Percentiles rank a stretch among this genome's conserved stretches.
phyloP scores from a whole-genome alignment of 164 flowering plant species.

The Nymphaea colorata region DNA sequence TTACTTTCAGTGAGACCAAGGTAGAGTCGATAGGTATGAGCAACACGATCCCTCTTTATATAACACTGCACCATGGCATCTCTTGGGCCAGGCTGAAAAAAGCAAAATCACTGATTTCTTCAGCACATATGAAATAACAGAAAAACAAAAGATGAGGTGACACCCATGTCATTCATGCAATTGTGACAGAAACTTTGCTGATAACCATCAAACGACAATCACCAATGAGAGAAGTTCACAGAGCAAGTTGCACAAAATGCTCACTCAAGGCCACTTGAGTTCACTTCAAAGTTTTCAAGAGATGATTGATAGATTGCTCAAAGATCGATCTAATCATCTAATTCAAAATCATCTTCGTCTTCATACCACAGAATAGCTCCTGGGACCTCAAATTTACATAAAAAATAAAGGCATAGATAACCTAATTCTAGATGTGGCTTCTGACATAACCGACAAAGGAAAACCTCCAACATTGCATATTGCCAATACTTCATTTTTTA shows the following conservation, averaged over 20 bases:
- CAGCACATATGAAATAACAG: not conserved
- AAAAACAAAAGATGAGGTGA: not conserved
- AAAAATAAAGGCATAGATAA: too few relatives aligned
- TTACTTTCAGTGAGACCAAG: slow-evolving; percentile 62
- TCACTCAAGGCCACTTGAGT: not conserved
- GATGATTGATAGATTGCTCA: too few relatives aligned
- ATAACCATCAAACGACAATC: not conserved
- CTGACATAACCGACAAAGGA: too few relatives aligned
- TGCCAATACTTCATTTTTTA: too few relatives aligned
- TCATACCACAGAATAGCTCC: too few relatives aligned
- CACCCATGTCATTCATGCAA: not conserved
- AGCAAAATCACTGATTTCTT: not conserved
- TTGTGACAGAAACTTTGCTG: not conserved
- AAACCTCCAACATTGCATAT: too few relatives aligned
- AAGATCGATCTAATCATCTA: too few relatives aligned
- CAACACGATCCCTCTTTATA: slow-evolving; percentile 54
- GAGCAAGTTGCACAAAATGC: not conserved
- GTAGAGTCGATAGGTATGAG: slow-evolving; percentile 62
- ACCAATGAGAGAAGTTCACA: not conserved
- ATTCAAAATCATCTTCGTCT: too few relatives aligned
- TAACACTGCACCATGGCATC: slow-evolving; percentile 65
- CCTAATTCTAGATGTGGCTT: too few relatives aligned
- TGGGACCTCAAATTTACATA: too few relatives aligned
- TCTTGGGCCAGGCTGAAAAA: slow-evolving; percentile 80
- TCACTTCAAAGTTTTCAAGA: too few relatives aligned